These are phyloP conservation scores for Aspergillus brunneoviolaceus DNA, from an alignment of 2,329 filamentous ascomycete genomes.

Conservation along the genomic window DNA sequence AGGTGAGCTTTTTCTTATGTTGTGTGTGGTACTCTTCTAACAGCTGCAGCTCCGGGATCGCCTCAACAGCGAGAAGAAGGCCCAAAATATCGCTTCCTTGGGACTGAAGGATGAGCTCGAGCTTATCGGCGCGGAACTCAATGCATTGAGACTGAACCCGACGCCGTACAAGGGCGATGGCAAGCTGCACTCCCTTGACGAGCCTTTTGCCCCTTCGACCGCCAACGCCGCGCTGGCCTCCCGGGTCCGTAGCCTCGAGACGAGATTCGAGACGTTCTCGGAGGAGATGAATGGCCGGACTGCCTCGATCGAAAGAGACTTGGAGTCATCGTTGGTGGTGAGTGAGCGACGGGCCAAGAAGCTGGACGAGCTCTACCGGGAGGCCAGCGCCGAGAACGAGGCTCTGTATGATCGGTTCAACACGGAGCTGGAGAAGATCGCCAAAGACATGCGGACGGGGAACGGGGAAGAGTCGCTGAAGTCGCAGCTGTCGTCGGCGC, in stretches of 20 bases:
- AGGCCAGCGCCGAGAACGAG: conserved; percentile 87
- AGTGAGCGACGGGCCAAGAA: conserved; percentile 76
- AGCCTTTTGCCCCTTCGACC: conserved; percentile 18
- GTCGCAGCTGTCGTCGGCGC: conserved; percentile 65
- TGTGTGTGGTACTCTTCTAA: conserved; percentile 1
- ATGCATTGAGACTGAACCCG: conserved; percentile 40
- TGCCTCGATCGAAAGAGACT: conserved; percentile 64
- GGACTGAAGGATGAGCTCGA: conserved; percentile 72
- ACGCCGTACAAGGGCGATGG: conserved; percentile 37
- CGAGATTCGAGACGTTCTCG: conserved; percentile 60
- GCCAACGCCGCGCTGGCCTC: conserved; percentile 35
- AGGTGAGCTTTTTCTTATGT: conserved; percentile 35
- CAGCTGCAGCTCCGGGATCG: conserved; percentile 65
- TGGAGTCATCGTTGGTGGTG: conserved; percentile 69
- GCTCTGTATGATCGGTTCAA: conserved; percentile 90
- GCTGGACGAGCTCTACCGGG: conserved; percentile 85
- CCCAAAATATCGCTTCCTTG: conserved; percentile 68
- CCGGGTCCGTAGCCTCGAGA: conserved; percentile 66
- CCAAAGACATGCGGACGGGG: conserved; percentile 71
- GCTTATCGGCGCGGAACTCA: conserved; percentile 79
- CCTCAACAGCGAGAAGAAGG: conserved; percentile 75
- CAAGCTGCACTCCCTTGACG: conserved; percentile 20
- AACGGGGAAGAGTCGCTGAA: conserved; percentile 79
- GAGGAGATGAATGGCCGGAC: conserved; percentile 62
- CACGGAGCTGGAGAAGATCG: conserved; percentile 79